Base-by-base conservation (phyloP, 163 green algal species). In the Prototheca wickerhamii region DNA sequence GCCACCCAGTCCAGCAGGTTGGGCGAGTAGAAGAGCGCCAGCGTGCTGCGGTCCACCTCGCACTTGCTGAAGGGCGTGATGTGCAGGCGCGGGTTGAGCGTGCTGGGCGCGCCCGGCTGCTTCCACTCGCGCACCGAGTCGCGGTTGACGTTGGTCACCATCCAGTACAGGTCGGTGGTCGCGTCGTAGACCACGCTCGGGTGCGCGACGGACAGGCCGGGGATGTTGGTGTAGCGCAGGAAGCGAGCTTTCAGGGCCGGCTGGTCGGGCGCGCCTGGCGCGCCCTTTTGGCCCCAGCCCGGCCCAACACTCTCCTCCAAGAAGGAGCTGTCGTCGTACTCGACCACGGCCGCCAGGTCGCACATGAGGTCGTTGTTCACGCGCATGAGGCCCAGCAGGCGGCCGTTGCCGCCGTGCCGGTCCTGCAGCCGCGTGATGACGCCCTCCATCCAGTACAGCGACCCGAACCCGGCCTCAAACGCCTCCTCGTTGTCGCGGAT, bases 291-390 rank as follows among this genome's bases (percentile, higher is more conserved):
- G 35, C 62, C 29, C 4, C n/a, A n/a, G n/a, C n/a, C n/a, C n/a
- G n/a, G n/a, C n/a, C n/a, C n/a, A n/a, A n/a, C n/a, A n/a, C n/a
- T n/a, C n/a, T n/a, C n/a, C n/a, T n/a, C n/a, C n/a, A n/a, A n/a
- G 31, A 18, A 7, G n/a, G n/a, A n/a, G 28, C 28, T 26, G 46
- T 76, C 69, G 33, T 72, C 64, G 30, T 58, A 64, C 35, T 74
- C 61, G 15, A 77, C 35, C 26, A 77, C 32, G 25, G 71, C 71
- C 4, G 65, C 71, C 54, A 77, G 52, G 65, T 77, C 66, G 26
- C 71, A 77, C 61, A 71, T 50, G 32, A 73, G 40, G 58, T 77
- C 61, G 58, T 77, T 77, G 60, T 77, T 77, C 7, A 77, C 71
- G 2, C 71, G 62, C 71, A 77, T 70, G 46, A 74, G 63, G 54